Evolutionary conservation across 2,329 filamentous ascomycete genomes (phyloP).

Genomic region (Aspergillus quadrilineatus): DNA sequence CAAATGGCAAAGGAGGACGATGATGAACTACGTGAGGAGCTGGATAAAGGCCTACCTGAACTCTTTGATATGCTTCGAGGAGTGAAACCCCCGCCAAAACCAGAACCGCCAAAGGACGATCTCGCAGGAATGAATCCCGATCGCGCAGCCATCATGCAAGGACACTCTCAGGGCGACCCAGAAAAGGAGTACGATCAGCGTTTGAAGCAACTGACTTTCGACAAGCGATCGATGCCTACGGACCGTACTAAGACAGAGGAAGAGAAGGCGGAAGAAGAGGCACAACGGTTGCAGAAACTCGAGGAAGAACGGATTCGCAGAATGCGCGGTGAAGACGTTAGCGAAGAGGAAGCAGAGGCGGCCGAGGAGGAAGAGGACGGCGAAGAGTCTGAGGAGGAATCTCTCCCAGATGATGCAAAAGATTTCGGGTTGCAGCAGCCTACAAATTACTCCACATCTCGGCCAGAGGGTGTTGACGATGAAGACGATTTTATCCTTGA

Average conservation of each 20-base stretch:
- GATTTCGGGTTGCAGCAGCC: slow-evolving; percentile 62
- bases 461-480: slow-evolving; percentile 71
- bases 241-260: slow-evolving; percentile 90
- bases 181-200: slow-evolving; percentile 87
- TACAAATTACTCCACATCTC: slow-evolving; percentile 35
- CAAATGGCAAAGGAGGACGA: slow-evolving; percentile 92
- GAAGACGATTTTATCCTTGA: slow-evolving; percentile 93
- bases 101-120: slow-evolving; percentile 47
- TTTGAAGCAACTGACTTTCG: slow-evolving; percentile 76
- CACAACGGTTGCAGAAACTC: slow-evolving; percentile 71
- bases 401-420: slow-evolving; percentile 56
- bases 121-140: slow-evolving; percentile 61
- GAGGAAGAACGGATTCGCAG: slow-evolving; percentile 79
- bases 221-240: slow-evolving; percentile 80
- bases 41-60: slow-evolving; percentile 79
- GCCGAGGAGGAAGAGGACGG: slow-evolving; percentile 43
- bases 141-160: slow-evolving; percentile 60
- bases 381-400: slow-evolving; percentile 49
- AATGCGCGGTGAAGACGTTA: slow-evolving; percentile 80
- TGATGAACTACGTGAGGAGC: slow-evolving; percentile 76
- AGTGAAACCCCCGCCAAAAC: slow-evolving; percentile 55
- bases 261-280: slow-evolving; percentile 76
- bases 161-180: slow-evolving; percentile 63
- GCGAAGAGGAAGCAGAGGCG: slow-evolving; percentile 62
- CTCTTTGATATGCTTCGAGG: slow-evolving; percentile 70